These are phyloP conservation scores for Mycena sanguinolenta DNA, from an alignment of 768 basidiomycete genomes.

Conservation along the genomic window DNA sequence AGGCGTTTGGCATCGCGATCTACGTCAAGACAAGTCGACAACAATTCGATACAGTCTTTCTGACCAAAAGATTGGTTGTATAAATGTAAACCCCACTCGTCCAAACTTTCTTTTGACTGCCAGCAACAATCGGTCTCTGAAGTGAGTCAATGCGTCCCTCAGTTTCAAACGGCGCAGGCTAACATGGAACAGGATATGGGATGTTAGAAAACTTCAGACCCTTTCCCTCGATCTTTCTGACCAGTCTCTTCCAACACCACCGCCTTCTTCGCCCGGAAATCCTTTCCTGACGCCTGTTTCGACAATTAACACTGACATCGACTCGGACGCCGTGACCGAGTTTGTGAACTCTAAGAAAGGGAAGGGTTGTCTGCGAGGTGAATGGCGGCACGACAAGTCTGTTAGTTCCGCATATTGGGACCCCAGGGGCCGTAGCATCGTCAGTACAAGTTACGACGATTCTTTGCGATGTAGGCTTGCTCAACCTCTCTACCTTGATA, in stretches of 20 bases:
- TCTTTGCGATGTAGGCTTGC: slow-evolving; percentile 71
- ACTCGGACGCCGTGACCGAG: slow-evolving; percentile 59
- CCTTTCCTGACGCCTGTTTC: slow-evolving; percentile 32
- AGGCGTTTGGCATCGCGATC: slow-evolving; percentile 81
- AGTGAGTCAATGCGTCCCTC: slow-evolving; percentile 57
- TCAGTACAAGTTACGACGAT: slow-evolving; percentile 91
- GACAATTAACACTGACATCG: slow-evolving; percentile 48
- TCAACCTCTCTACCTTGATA: slow-evolving; percentile 2
- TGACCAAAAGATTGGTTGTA: slow-evolving; percentile 80
- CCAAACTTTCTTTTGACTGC: slow-evolving; percentile 79
- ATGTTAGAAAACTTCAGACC: slow-evolving; percentile 72
- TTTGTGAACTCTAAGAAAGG: slow-evolving; percentile 67
- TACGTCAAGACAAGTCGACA: slow-evolving; percentile 72
- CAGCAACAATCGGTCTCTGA: slow-evolving; percentile 79
- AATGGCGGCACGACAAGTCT: slow-evolving; percentile 80
- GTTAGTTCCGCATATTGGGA: slow-evolving; percentile 92
- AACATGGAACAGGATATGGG: slow-evolving; percentile 75
- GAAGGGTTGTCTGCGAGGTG: slow-evolving; percentile 68
- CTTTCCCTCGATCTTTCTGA: slow-evolving; percentile 54
- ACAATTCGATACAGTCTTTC: slow-evolving; percentile 75
- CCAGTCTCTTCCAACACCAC: slow-evolving; percentile 41
- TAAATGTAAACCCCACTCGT: slow-evolving; percentile 82
- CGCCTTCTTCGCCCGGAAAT: slow-evolving; percentile 44
- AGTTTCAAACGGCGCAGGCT: background rate
- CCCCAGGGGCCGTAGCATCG: slow-evolving; percentile 79